A percentile compares a stretch with the other conserved stretches of the same genome.
Conservation (phyloP, 352 stramenopile genomes). For the Bremia lactucae region DNA sequence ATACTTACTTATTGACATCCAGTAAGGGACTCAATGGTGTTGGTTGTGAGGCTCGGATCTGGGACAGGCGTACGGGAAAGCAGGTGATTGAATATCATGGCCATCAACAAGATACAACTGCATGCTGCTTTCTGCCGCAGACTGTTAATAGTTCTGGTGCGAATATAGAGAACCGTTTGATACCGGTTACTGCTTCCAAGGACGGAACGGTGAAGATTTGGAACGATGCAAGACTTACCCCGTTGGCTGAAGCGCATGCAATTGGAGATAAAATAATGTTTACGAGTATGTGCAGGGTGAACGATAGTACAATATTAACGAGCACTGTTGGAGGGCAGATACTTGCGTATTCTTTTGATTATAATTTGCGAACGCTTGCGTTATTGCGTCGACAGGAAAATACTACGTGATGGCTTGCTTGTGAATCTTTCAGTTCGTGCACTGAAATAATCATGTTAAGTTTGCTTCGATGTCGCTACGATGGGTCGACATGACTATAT, state of each 20-base stretch:
- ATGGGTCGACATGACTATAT: too few relatives aligned
- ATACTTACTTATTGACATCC: slow-evolving; percentile 59
- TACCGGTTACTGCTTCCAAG: slow-evolving; percentile 62
- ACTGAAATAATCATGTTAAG: too few relatives aligned
- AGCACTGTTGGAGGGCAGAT: slow-evolving; percentile 47
- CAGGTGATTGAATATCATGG: slow-evolving; percentile 47
- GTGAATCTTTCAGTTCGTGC: too few relatives aligned
- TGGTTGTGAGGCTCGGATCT: slow-evolving; percentile 63
- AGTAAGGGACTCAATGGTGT: slow-evolving; percentile 83
- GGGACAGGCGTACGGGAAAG: slow-evolving; percentile 60
- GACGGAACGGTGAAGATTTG: slow-evolving; percentile 70
- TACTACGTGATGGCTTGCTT: too few relatives aligned
- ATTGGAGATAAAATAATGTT: slow-evolving; percentile 42
- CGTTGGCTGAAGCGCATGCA: slow-evolving; percentile 38
- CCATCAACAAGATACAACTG: slow-evolving; percentile 66
- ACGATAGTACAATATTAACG: slow-evolving; percentile 29
- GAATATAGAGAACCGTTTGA: slow-evolving; percentile 6
- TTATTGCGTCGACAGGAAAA: too few relatives aligned
- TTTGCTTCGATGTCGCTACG: too few relatives aligned
- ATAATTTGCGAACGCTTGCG: slow-evolving; percentile 14
- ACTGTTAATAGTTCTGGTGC: slow-evolving; percentile 6
- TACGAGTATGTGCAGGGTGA: slow-evolving; percentile 38
- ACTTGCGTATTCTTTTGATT: slow-evolving; percentile 31
- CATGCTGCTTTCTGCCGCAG: slow-evolving; percentile 50
- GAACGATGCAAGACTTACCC: slow-evolving; percentile 22